Conservation (phyloP, 108 stramenopile genomes). For the Skeletonema potamos region DNA sequence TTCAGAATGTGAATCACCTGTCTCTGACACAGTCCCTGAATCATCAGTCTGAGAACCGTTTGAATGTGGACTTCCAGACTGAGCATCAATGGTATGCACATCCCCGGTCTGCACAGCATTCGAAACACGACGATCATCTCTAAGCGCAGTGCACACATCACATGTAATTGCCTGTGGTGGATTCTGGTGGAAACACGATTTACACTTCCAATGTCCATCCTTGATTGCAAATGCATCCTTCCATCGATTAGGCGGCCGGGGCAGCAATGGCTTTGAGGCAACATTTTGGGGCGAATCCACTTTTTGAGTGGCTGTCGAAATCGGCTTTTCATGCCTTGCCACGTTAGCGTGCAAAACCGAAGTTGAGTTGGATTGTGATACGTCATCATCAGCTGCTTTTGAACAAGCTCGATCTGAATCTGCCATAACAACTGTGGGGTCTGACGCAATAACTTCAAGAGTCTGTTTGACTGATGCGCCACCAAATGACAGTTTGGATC, state of each 20-base stretch:
- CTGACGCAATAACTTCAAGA: not conserved
- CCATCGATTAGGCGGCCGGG: constrained; percentile 11
- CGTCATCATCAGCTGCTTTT: not conserved
- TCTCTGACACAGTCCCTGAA: not conserved
- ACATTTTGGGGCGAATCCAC: not conserved
- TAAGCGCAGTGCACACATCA: not conserved
- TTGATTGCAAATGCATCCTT: constrained; percentile 14
- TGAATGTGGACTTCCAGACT: not conserved
- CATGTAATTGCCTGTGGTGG: constrained; percentile 9
- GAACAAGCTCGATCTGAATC: not conserved
- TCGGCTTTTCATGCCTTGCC: not conserved
- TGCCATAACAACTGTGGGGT: not conserved
- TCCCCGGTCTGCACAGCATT: not conserved
- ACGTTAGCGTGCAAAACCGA: not conserved
- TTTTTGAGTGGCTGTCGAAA: not conserved
- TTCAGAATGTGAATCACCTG: not conserved
- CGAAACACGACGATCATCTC: not conserved
- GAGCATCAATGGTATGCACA: not conserved
- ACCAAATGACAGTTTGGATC: not conserved
- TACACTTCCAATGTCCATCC: constrained; percentile 27
- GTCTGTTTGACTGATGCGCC: not conserved
- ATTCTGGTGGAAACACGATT: constrained; percentile 13
- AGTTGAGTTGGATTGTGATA: not conserved
- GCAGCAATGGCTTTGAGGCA: not conserved
- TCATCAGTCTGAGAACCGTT: not conserved